Conservation (phyloP, 495 filamentous ascomycete genomes). For the Durotheca rogersii region DNA sequence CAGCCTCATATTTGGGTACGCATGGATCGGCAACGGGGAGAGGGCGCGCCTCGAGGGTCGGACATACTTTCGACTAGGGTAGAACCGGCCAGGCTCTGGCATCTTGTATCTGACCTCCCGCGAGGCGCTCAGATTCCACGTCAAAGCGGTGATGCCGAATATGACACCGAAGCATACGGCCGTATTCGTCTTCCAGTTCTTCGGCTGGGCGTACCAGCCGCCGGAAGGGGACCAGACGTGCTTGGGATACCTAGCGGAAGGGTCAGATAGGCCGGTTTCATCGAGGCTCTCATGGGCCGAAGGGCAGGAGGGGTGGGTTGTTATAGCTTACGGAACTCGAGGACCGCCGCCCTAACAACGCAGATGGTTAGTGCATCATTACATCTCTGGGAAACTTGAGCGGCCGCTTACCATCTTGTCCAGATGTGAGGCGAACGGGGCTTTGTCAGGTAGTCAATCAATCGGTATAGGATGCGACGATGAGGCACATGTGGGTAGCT, state of each 20-base stretch:
- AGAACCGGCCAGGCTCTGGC: constrained; percentile 86
- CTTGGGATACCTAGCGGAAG: constrained; percentile 78
- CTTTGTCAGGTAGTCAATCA: constrained; percentile 20
- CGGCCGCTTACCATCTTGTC: constrained; percentile 42
- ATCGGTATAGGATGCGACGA: constrained; percentile 22
- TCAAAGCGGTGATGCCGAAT: constrained; percentile 68
- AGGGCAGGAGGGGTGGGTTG: neutral
- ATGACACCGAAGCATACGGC: constrained; percentile 75
- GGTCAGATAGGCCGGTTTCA: constrained; percentile 9
- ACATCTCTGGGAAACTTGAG: neutral
- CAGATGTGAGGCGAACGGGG: constrained; percentile 26
- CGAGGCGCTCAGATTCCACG: constrained; percentile 81
- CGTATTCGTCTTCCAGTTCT: constrained; percentile 94
- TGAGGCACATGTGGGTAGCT: constrained; percentile 10
- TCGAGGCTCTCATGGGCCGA: constrained; percentile 12
- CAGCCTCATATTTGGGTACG: neutral
- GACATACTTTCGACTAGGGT: constrained; percentile 91
- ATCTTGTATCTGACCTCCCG: constrained; percentile 76
- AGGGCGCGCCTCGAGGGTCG: no score
- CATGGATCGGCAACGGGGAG: neutral
- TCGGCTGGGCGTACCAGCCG: constrained; percentile 93
- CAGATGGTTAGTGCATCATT: no score
- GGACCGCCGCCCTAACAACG: constrained; percentile 75
- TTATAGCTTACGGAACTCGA: constrained; percentile 77
- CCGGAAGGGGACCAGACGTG: constrained; percentile 98